Base-by-base conservation (phyloP, 164 flowering plant species). In the Nelumbo lutea region DNA sequence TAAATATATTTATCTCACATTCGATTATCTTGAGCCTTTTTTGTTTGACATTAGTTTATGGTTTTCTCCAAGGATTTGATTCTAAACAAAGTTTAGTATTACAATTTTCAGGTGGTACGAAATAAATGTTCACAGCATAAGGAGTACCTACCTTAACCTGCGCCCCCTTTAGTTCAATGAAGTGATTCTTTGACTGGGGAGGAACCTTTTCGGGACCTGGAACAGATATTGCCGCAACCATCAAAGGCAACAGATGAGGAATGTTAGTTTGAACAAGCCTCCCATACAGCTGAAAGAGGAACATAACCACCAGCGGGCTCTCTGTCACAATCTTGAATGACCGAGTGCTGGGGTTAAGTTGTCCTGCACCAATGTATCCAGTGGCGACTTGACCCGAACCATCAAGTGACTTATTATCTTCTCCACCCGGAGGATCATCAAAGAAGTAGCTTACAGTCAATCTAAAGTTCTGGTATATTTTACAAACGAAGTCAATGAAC, bases 221-320 rank as follows among this genome's bases (percentile, higher is more conserved):
- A 61, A 96, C 88, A 53, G 99, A 92, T 64, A 93, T 96, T 44
- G 99, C 99, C 41, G 87, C 77, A 63, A 96, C 96, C 97, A 96
- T 96, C 77, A 93, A 62, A 2, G 99, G 98, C 79, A 96, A 76
- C 78, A 96, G 75, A 64, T 84, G 85, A 56, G 97, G 98, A 71
- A 96, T 96, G 76, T 93, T 93, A 10, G 90, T 88, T 76, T 93
- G 99, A 61, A 93, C 96, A 76, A 90, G 89, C 67, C 96, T 84
- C 51, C 83, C 76, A 62, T 96, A 91, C 70, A 96, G 69, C 76
- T 96, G 98, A 74, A 93, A 96, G 39, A 96, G 77, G 79, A 96
- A 91, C 99, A 96, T 89, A 59, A 93, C 99, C 75, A 96, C 98
- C 78, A 96, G 77, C 1, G 98, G 97, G 68, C 96, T 84, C 90